These are phyloP conservation scores for Gyromitra esculenta DNA, from an alignment of 2,329 filamentous ascomycete species.

Conservation along the genomic window DNA sequence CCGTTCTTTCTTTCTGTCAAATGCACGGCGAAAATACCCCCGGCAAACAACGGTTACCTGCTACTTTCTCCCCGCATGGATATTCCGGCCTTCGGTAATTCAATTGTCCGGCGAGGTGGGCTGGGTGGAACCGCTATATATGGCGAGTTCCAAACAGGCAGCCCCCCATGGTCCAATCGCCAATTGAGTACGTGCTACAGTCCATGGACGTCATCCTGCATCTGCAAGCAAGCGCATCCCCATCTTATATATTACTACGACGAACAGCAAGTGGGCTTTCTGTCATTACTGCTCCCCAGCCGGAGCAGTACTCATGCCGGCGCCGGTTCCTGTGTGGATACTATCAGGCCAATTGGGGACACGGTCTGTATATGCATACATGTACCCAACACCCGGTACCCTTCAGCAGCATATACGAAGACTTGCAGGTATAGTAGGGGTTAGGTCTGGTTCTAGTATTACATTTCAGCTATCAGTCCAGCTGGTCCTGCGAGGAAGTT, in stretches of 20 bases:
- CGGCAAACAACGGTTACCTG: background rate
- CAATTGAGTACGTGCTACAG: conserved; percentile 9
- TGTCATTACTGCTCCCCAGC: conserved; percentile 4
- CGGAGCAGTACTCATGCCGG: background rate
- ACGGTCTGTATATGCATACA: too few relatives aligned
- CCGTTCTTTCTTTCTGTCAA: background rate
- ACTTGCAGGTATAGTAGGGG: background rate
- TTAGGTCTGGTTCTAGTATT: background rate
- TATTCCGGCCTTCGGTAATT: conserved; percentile 33
- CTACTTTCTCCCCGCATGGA: conserved; percentile 26
- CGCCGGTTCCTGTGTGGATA: background rate
- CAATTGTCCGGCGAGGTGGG: background rate
- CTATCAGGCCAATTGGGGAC: background rate
- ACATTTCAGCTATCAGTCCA: background rate
- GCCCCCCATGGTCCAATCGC: background rate
- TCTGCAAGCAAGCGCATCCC: conserved; percentile 10
- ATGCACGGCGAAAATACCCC: conserved; percentile 22
- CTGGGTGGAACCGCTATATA: background rate
- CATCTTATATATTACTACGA: conserved; percentile 15
- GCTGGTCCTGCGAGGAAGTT: background rate
- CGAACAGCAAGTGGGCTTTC: conserved; percentile 3
- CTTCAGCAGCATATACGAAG: background rate
- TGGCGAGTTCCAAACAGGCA: conserved; percentile 19
- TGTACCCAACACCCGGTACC: background rate
- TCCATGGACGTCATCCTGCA: conserved; percentile 22